Evolutionary conservation across 2,329 filamentous ascomycete species (phyloP).

Genomic region (Fusarium dimerum): DNA sequence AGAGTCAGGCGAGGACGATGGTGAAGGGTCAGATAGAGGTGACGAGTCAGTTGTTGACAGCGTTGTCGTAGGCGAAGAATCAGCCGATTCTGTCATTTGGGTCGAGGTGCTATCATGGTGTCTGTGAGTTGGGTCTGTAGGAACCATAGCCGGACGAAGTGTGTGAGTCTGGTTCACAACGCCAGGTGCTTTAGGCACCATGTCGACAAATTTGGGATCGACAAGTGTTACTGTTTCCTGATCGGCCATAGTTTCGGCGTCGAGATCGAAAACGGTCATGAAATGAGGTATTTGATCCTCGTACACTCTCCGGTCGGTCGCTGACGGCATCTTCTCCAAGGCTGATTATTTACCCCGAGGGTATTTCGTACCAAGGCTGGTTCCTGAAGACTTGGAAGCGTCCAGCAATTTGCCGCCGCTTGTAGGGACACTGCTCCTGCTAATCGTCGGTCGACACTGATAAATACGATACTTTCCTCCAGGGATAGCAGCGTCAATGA

Average conservation of each 20-base stretch:
- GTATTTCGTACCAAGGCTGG: conserved; percentile 4
- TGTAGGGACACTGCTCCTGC: conserved; percentile 5
- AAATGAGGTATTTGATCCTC: conserved; percentile 74
- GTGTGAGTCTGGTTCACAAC: conserved; percentile 40
- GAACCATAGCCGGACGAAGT: conserved; percentile 42
- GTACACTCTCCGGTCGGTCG: conserved; percentile 61
- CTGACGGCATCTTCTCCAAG: conserved; percentile 58
- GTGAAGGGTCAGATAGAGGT: conserved; percentile 84
- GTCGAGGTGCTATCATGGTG: conserved; percentile 79
- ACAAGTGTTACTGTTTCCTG: conserved; percentile 55
- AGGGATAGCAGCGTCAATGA: conserved; percentile 21
- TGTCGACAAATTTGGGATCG: conserved; percentile 53
- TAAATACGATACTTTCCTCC: conserved; percentile 21
- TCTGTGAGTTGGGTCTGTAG: conserved; percentile 59
- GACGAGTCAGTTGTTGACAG: conserved; percentile 91
- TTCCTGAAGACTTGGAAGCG: conserved; percentile 2
- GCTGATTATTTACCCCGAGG: conserved; percentile 2
- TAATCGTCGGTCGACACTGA: conserved; percentile 8
- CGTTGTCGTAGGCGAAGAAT: conserved; percentile 93
- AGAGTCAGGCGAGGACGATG: conserved; percentile 90
- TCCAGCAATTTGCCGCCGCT: conserved; percentile 7
- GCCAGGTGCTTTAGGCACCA: conserved; percentile 43
- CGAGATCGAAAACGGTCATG: conserved; percentile 73
- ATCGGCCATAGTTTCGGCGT: conserved; percentile 56
- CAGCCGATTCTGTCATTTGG: conserved; percentile 78